Base-by-base conservation (phyloP, 768 basidiomycete species). In the Leccinum boreale region DNA sequence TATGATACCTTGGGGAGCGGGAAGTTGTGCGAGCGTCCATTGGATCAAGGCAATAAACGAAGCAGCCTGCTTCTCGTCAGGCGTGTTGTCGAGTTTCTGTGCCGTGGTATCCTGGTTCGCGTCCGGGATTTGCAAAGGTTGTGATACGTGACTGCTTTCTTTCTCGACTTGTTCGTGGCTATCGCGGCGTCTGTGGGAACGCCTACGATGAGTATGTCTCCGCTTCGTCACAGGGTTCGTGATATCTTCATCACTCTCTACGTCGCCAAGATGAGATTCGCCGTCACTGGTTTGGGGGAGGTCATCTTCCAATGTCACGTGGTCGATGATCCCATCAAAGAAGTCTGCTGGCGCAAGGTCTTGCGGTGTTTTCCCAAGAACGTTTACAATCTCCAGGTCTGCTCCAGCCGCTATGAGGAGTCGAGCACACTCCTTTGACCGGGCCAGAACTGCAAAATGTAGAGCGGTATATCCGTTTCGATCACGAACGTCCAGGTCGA, bases 381-480 rank as follows among this genome's bases (percentile, higher is more conserved):
- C 81, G 61, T 92, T 81, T 54, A 92, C 90, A 50, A 92, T 83
- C 66, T 89, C 87, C 28, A 79, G 69, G 61, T 91, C 87, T 0
- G 96, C 96, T 29, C 92, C 92, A 29, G 85, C 92, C 11, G 81
- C 77, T n/a, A 96, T 65, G 29, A 99, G 77, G 5, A 87, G 71
- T 48, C 78, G 75, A 2, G 83, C 81, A 71, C 91, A 94, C 11
- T 81, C 78, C 53, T 77, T 75, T 14, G 89, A 85, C 23, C 81
- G 81, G 7, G 77, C 78, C 33, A 95, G 73, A 0, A 85, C 87
- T 17, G 94, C 90, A 65, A 95, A 89, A 73, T 95, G 91, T 33
- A 98, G 74, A 0, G 97, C 85, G 0, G 95, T 98, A 69, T 82
- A 92, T 14, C 96, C 96, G 71, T 94, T 96, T 50, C 83, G 79